Base-by-base conservation (phyloP, 176 grass and related monocot species). In the Avena insularis region DNA sequence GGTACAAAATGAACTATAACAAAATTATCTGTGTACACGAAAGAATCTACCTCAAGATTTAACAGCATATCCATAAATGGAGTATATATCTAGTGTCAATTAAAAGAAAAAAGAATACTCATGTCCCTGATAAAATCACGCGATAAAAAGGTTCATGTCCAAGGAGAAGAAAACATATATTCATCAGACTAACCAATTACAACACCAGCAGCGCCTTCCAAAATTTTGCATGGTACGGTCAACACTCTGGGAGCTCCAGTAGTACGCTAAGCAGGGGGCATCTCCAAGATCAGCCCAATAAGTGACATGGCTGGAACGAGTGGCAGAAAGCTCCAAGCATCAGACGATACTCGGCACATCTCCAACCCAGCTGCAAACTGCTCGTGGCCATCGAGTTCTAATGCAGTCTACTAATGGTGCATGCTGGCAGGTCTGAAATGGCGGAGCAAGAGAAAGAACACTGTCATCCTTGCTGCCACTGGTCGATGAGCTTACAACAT, bases 291-390 rank as follows among this genome's bases (percentile, higher is more conserved):
- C 35, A n/a, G 46, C 35, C 75, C 80, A 69, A 53, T 5, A 65
- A 33, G 59, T 20, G 27, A 64, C 48, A 85, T 50, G 48, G 38
- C 33, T 77, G 65, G 55, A 79, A 43, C 14, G 45, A 81, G 15
- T 10, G 12, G 74, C 21, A 46, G 20, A 72, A 20, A 29, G 29
- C 57, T 88, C 72, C 46, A 25, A 19, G 71, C 80, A 71, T 93
- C 86, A 99, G 65, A 99, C 97, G 83, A 99, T 99, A 77, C 97
- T 99, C 4, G 97, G 97, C 13, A 85, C 83, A 97, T 99, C 97
- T 83, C 97, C 97, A 76, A 59, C 43, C 97, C 97, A 99, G 72
- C 79, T 93, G 85, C 97, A 99, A 72, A 88, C 43, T 8, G 97
- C 97, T 58, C 94, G 92, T 25, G 84, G 61, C 97, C 97, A 99